Percentiles rank a stretch among this genome's conserved stretches.
Evolutionary conservation across 1,139 yeast species (phyloP).

Genomic region (Taiozyma sp.): DNA sequence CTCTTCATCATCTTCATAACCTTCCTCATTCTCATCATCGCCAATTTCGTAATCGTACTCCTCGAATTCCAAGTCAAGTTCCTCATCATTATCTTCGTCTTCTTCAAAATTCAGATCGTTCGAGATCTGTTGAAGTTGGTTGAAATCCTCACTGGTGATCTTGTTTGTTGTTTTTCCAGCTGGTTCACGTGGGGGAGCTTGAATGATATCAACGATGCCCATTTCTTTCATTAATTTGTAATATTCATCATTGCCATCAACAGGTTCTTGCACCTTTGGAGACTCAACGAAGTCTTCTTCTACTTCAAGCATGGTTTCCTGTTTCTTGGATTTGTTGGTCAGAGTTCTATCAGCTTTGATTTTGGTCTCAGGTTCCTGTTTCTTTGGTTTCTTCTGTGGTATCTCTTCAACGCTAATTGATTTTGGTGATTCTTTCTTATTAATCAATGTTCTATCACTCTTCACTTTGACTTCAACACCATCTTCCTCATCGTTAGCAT

Average conservation of each 20-base stretch:
- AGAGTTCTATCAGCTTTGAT: neutral
- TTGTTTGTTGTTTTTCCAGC: neutral
- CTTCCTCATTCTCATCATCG: constrained; percentile 24
- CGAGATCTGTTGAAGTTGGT: constrained; percentile 44
- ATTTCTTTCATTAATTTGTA: constrained; percentile 44
- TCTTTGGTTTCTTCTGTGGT: neutral
- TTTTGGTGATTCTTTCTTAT: constrained; percentile 4
- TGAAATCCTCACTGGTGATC: constrained; percentile 22
- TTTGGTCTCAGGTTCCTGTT: neutral
- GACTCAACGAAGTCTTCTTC: neutral
- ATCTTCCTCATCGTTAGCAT: constrained; percentile 1
- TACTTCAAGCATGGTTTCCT: too few relatives aligned
- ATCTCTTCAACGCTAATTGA: neutral
- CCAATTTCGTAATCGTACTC: constrained; percentile 26
- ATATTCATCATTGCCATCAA: constrained; percentile 32
- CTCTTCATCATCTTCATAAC: constrained; percentile 23
- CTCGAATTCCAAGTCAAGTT: constrained; percentile 19
- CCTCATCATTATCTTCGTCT: constrained; percentile 21
- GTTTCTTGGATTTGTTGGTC: too few relatives aligned
- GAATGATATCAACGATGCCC: constrained; percentile 31
- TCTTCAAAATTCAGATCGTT: constrained; percentile 38
- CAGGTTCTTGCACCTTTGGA: constrained; percentile 1
- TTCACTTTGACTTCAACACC: constrained; percentile 1
- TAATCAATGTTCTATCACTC: constrained; percentile 5
- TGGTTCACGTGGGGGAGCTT: neutral